Evolutionary conservation across 495 filamentous ascomycete genomes (phyloP), one percentile per base, ranked within the genome.

Genomic region (Friedmanniomyces simplex): DNA sequence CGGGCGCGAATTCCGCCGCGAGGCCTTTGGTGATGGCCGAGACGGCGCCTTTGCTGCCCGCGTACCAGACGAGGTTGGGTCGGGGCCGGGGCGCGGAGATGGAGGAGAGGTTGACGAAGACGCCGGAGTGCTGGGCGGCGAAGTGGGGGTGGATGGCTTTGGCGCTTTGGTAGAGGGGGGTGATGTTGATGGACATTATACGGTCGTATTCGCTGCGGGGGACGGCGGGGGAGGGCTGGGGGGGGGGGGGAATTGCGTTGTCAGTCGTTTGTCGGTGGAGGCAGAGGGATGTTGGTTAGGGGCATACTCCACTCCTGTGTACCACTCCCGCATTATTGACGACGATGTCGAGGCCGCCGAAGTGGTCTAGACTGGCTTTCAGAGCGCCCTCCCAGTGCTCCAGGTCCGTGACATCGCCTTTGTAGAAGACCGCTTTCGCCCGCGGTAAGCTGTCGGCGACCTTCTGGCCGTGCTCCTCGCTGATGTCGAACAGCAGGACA

Each of bases 51-150:
- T 67, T 67, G 43, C 39, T 49, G 4, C 47, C 57, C 14, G 65
- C 65, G 52, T 67, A 67, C 65, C 65, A 67, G 30, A 67, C 65
- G 20, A 67, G 37, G 20, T 62, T 64, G 0, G 65, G 65, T 6
- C 65, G 55, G 13, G 65, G 65, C 3, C 65, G 46, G 34, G 58
- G 42, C n/a, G 63, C 65, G 42, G 60, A 62, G 57, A 67, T 67
- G 24, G 55, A 60, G 22, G n/a, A n/a, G n/a, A n/a, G n/a, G n/a
- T n/a, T n/a, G n/a, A n/a, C n/a, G n/a, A n/a, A n/a, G n/a, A n/a
- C 60, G 32, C 60, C 60, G 14, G 50, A 37, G 4, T 59, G 22
- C 22, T 58, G 55, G 14, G 58, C 41, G 10, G 52, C 25, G 55
- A 62, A 62, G 34, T 41, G 21, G 5, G 60, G 60, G 5, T 49